Base-by-base conservation (phyloP, 768 basidiomycete genomes). In the Boletus subparvulus region DNA sequence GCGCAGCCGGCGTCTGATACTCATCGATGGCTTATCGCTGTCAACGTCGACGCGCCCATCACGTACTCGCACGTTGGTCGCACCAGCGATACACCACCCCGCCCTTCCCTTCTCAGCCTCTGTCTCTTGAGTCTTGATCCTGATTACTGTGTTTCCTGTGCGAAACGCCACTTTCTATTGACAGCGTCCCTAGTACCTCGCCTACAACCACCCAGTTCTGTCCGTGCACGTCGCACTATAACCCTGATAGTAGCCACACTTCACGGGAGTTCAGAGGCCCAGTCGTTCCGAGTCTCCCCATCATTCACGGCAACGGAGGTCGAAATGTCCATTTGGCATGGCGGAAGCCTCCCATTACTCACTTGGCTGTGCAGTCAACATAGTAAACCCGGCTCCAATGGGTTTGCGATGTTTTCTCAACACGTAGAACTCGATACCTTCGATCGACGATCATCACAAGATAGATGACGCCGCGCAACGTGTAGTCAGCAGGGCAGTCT, bases 11-110 rank as follows among this genome's bases (percentile, higher is more conserved):
- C 53, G 52, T 28, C 26, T 54, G 53, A 67, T 56, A 53, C 2
- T 35, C 41, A 59, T 56, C 52, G 58, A 63, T 61, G 32, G 39
- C 52, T 55, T 58, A 58, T 67, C 61, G 57, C 43, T 60, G 52
- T 55, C 55, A 53, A 44, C 32, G 19, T 21, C 21, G 21, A 21
- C 21, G 21, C 21, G 21, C 21, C 21, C 21, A 21, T 2, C 21
- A 50, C 32, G 26, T 33, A 28, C 48, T 39, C 58, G 47, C 63
- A 65, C 63, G 48, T 59, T 67, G 49, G 6, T 61, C 45, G 32
- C 37, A 19, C 13, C 32, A 16, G 17, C 37, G 19, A 11, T 46
- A 47, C 41, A 41, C 54, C 44, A 21, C 14, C 36, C 41, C 42
- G 35, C 45, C 58, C 42, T 46, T 51, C 60, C 54, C 42, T 53